Evolutionary conservation across 1,284 basidiomycete species (phyloP), one percentile per base, ranked within the genome.

Genomic region (Sanghuangporus weigelae): DNA sequence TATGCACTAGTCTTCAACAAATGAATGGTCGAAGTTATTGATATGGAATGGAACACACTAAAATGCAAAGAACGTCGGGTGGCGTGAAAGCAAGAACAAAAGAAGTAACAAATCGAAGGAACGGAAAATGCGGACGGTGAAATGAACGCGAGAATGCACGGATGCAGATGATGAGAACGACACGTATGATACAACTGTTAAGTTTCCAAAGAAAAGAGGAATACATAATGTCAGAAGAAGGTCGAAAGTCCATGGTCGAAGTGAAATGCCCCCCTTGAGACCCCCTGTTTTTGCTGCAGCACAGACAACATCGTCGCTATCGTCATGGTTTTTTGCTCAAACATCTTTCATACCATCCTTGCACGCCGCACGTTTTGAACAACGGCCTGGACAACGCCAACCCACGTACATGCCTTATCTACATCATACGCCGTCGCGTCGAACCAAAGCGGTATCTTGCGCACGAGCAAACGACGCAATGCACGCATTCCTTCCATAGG

Each of bases 391-490:
- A 89, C 81, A 62, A 88, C 81, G 51, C 80, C 77, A 38, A 88
- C 71, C 85, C 89, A 89, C 2, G 74, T 73, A 26, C 77, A 75
- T 49, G 79, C 77, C 68, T 80, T 82, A 65, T 89, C 84, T 50
- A 89, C 76, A 72, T 89, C 80, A 67, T 89, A 86, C 72, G 84
- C 80, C 50, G 87, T 81, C 35, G 80, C 82, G 31, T 80, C 79
- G 2, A 81, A 76, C 36, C 82, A 77, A 12, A 81, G 79, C 31
- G 84, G 81, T 59, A 90, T 80, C 74, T 88, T 89, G 51, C 85
- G 80, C 48, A 83, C 73, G 31, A 90, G 70, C 21, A 90, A 71
- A 16, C 84, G 77, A 19, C 86, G 84, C 50, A 90, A 75, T 23
- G 79, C 76, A 39, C 79, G 79, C 6, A 78, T 80, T 66, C 89